Evolutionary conservation across 768 basidiomycete genomes (phyloP), one percentile per base, ranked within the genome.

Genomic region (Boletus sensibilis): DNA sequence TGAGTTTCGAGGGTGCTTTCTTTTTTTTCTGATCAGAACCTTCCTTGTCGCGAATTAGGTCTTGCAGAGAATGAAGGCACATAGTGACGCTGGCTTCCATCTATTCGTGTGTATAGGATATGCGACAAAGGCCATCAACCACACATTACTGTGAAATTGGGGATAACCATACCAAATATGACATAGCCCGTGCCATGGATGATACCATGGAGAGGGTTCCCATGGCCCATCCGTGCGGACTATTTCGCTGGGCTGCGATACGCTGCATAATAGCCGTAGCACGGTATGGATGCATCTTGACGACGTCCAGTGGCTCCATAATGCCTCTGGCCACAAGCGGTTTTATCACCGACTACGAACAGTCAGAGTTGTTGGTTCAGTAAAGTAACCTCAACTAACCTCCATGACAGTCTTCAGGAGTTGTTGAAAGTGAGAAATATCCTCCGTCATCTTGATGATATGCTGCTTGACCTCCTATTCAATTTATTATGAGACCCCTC

Each of bases 11-110:
- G 41, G 62, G 33, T 39, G 58, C 58, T 63, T 78, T 84, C 58
- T 70, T 69, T 57, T 77, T 79, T 53, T 61, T 70, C 63, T 57
- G 52, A 38, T 44, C 60, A 12, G 65, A 65, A n/a, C 56, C 65
- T 0, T 67, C 74, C 35, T 73, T 72, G 20, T 75, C 78, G n/a
- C 76, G 76, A 12, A 76, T 67, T 14, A 86, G 63, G 6, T 79
- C 80, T 50, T 79, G 75, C 38, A 98, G 71, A 49, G 74, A 78
- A 12, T 79, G 83, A 68, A 91, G 82, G 63, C 92, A 95, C 82
- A 92, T 88, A 13, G 79, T 77, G 18, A 88, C 76, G 20, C 90
- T 94, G 37, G 88, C 89, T 67, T 96, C 92, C 61, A 92, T 77
- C 94, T 96, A 64, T 11, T 35, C 18, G 29, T 3, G 29, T 33